Base-by-base conservation (phyloP, 345 rosid genomes). In the Camelina sativa region DNA sequence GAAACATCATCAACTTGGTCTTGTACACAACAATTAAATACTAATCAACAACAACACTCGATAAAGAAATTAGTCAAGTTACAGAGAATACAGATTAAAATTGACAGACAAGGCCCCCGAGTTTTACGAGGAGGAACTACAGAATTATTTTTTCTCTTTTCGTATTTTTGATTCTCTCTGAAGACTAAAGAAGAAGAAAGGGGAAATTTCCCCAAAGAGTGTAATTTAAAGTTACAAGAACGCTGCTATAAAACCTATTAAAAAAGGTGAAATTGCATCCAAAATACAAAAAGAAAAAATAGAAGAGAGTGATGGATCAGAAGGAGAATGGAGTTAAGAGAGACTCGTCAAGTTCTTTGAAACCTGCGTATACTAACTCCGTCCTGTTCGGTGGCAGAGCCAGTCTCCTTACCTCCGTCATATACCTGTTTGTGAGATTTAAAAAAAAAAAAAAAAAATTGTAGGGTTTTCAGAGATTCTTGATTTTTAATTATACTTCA, bases 301-400 rank as follows among this genome's bases (percentile, higher is more conserved):
- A 16, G 25, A 43, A 6, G 43, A 38, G 47, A 59, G 30, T 28
- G 48, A 59, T 28, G 43, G 37, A 79, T 86, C 80, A 86, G 81
- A 77, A 84, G 56, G 95, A 81, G 77, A 81, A 86, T 47, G 91
- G 82, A 71, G 84, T 84, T 65, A 86, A 79, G 57, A 94, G 86
- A 75, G 96, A 91, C 78, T 90, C 95, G 79, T 95, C 99, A 23
- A 95, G 95, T 76, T 90, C 93, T 74, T 87, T 84, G 50, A 90
- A 95, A 50, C 97, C 96, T 77, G 82, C 71, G 80, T 90, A 92
- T 40, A 95, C 97, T 7, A 73, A 78, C 80, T 89, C 97, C 0
- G 93, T 92, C 82, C 68, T 85, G 79, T 79, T 85, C 66, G 83
- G 90, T 22, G 97, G 97, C 30, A 95, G 89, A 20, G 99, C 74